A percentile compares a stretch with the other conserved stretches of the same genome.
phyloP scores from a whole-genome alignment of 352 stramenopile species.

The Pythium sp. region DNA sequence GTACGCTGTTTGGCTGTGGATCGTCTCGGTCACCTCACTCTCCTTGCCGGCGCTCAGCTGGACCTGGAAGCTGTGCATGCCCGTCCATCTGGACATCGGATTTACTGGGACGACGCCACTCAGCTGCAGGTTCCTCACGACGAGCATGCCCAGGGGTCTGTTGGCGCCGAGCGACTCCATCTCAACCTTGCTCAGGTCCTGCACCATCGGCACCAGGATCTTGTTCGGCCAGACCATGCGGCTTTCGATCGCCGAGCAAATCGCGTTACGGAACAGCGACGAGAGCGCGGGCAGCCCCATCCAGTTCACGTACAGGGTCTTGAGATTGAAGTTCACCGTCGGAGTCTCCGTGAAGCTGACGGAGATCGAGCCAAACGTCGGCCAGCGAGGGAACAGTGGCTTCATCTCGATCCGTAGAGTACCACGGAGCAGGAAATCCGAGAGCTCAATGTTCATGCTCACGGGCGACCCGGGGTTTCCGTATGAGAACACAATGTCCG shows the following conservation, averaged over 20 bases:
- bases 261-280: constrained; percentile 38
- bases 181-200: constrained; percentile 45
- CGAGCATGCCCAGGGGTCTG: constrained; percentile 39
- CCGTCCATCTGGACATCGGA: constrained; percentile 31
- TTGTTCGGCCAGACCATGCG: constrained; percentile 43
- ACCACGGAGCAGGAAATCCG: constrained; percentile 39
- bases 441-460: constrained; percentile 38
- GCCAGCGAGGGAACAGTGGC: constrained; percentile 45
- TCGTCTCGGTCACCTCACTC: constrained; percentile 21
- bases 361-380: constrained; percentile 34
- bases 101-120: constrained; percentile 26
- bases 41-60: constrained; percentile 34
- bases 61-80: constrained; percentile 31
- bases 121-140: constrained; percentile 32
- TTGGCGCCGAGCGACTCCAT: constrained; percentile 38
- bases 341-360: constrained; percentile 46
- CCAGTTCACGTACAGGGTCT: constrained; percentile 38
- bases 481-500: constrained; percentile 42
- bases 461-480: constrained; percentile 32
- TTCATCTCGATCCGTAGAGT: constrained; percentile 44
- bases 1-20: constrained; percentile 25
- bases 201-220: constrained; percentile 39
- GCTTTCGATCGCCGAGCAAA: constrained; percentile 33
- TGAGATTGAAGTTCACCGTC: constrained; percentile 45
- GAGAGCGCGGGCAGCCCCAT: constrained; percentile 45